Conservation (phyloP, 306 rosid species). For the Biancaea sappan region DNA sequence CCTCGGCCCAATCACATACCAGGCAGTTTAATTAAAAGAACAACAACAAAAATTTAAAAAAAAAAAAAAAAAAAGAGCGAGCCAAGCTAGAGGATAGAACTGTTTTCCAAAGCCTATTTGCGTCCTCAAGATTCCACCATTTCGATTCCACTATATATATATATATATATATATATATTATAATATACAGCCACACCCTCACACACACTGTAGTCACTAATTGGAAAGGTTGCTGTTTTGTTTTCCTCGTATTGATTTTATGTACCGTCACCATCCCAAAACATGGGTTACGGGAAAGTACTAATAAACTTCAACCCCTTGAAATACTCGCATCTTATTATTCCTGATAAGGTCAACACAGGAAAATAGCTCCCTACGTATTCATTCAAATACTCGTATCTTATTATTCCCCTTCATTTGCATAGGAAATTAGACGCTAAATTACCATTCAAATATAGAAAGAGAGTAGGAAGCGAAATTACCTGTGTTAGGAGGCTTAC, state of each 20-base stretch:
- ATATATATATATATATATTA: background rate
- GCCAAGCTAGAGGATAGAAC: background rate
- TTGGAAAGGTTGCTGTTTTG: background rate
- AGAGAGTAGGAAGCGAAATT: background rate
- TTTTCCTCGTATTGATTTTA: constrained; percentile 4
- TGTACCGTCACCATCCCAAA: constrained; percentile 25
- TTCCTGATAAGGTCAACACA: background rate
- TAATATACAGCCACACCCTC: too few species aligned
- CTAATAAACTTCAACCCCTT: constrained; percentile 9
- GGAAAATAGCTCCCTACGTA: too few species aligned
- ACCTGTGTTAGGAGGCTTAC: background rate
- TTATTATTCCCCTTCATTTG: background rate
- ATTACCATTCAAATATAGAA: background rate
- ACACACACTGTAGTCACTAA: background rate
- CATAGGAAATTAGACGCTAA: background rate
- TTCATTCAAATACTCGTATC: too few species aligned
- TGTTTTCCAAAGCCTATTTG: background rate
- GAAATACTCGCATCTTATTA: too few species aligned
- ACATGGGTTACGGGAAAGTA: constrained; percentile 1
- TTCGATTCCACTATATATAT: background rate
- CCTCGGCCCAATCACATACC: background rate
- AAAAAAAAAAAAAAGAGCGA: background rate
- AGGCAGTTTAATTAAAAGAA: background rate
- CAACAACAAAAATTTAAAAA: too few species aligned
- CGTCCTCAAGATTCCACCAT: background rate